phyloP scores from a whole-genome alignment of 805 yeast species.

The Wickerhamomyces mucosus region DNA sequence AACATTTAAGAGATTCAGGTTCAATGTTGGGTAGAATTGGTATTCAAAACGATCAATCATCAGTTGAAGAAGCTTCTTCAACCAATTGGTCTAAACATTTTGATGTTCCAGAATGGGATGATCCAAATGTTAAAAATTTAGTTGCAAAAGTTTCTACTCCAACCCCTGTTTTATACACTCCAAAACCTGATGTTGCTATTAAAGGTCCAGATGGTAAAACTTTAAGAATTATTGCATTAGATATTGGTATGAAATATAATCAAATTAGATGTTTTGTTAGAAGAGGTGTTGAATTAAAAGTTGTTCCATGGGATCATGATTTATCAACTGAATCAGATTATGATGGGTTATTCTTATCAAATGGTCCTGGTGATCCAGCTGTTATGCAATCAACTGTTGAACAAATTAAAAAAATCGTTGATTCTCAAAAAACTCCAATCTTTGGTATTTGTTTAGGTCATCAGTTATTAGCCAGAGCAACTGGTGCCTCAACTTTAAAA shows the following conservation, averaged over 20 bases:
- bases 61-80: slow-evolving; percentile 22
- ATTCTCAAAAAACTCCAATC: slow-evolving; percentile 70
- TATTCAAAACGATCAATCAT: slow-evolving; percentile 37
- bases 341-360: slow-evolving; percentile 93
- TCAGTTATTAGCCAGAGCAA: slow-evolving; percentile 89
- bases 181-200: slow-evolving; percentile 44
- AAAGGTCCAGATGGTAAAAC: slow-evolving; percentile 67
- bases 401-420: slow-evolving; percentile 47
- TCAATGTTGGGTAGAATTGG: slow-evolving; percentile 87
- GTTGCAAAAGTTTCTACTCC: slow-evolving; percentile 84
- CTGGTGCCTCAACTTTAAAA: slow-evolving; percentile 89
- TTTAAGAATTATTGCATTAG: slow-evolving; percentile 80
- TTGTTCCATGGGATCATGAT: slow-evolving; percentile 94
- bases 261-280: slow-evolving; percentile 94
- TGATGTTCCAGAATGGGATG: slow-evolving; percentile 79
- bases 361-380: slow-evolving; percentile 99
- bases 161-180: slow-evolving; percentile 69
- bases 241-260: slow-evolving; percentile 96
- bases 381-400: slow-evolving; percentile 62
- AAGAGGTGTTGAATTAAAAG: slow-evolving; percentile 92
- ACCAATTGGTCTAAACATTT: slow-evolving; percentile 54
- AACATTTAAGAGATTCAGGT: slow-evolving; percentile 86
- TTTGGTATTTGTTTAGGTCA: slow-evolving; percentile 99
- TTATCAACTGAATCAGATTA: slow-evolving; percentile 59
- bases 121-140: slow-evolving; percentile 85